A percentile compares a stretch with the other conserved stretches of the same genome.
Evolutionary conservation across 2,329 filamentous ascomycete genomes (phyloP).

Genomic region (Aschersonia sp.): DNA sequence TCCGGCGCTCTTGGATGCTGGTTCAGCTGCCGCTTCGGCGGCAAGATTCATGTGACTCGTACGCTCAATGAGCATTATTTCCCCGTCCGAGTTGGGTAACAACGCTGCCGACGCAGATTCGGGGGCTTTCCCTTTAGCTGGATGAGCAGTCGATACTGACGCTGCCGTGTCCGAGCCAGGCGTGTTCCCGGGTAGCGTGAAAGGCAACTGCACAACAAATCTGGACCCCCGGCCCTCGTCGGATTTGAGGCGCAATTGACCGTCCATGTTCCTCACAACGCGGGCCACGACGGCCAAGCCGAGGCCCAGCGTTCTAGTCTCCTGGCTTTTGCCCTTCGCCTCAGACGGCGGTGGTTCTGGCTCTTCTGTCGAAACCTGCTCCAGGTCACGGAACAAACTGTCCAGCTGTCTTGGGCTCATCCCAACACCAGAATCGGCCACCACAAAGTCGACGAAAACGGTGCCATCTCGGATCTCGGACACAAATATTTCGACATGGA

Average conservation of each 20-base stretch:
- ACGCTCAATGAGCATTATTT: constrained; percentile 48
- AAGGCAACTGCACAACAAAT: constrained; percentile 69
- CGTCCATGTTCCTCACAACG: constrained; percentile 80
- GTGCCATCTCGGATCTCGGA: constrained; percentile 35
- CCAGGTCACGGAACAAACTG: constrained; percentile 41
- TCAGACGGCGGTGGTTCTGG: constrained; percentile 12
- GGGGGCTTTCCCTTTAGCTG: neutral
- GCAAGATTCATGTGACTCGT: constrained; percentile 13
- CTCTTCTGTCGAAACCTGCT: constrained; percentile 39
- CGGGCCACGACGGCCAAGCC: constrained; percentile 81
- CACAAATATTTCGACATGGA: constrained; percentile 58
- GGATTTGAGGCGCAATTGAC: constrained; percentile 71
- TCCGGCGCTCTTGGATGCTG: constrained; percentile 2
- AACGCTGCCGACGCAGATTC: constrained; percentile 9
- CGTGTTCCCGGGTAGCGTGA: constrained; percentile 41
- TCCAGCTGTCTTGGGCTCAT: constrained; percentile 52
- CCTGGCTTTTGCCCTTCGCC: constrained; percentile 13
- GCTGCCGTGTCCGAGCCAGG: constrained; percentile 9
- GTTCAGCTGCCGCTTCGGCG: constrained; percentile 4
- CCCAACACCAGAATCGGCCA: constrained; percentile 62
- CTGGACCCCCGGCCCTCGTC: constrained; percentile 70
- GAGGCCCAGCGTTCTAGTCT: constrained; percentile 48
- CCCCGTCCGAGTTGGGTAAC: constrained; percentile 22
- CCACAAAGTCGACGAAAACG: constrained; percentile 57
- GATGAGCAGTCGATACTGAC: neutral